Base-by-base conservation (phyloP, 2,329 filamentous ascomycete genomes). In the Erysiphe pisi region DNA sequence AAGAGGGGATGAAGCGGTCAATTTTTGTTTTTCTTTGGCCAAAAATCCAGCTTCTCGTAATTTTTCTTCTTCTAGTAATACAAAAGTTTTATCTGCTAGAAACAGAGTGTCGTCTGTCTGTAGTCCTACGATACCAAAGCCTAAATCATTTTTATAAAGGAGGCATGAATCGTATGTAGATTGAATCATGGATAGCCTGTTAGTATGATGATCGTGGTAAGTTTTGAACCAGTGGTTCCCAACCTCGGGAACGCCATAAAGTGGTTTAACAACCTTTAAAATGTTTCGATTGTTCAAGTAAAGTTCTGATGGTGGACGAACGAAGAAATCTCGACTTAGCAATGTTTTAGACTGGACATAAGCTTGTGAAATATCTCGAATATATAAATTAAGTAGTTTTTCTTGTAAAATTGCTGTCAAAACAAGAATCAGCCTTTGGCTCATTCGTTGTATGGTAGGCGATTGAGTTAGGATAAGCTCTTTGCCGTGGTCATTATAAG, bases 51-150 rank as follows among this genome's bases (percentile, higher is more conserved):
- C 78, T 31, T 77, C 74, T 1, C 61, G 20, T 25, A 77, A 58
- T 45, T 78, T 20, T 4, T 45, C 36, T 58, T 78, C 1, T 47
- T 79, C 70, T 25, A 14, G 1, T n/a, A 12, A 43, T 25, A 36
- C 47, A 25, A 79, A 79, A 0, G 45, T 25, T 12, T 61, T 28
- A 47, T 77, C 49, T 36, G 70, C 77, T 52, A 78, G 2, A 71
- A 78, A 63, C n/a, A 79, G 52, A 11, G 77, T 79, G 75, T 78
- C 58, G 63, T 79, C 73, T 4, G 75, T 79, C 58, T 79, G 56
- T 40, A 79, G n/a, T 1, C 76, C 49, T 31, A 79, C 56, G 25
- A 79, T 28, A 36, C 77, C 61, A 76, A 78, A 76, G 0, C 25
- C n/a, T n/a, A n/a, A n/a, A n/a, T n/a, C 25, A n/a, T 65, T 36